Evolutionary conservation across 2,329 filamentous ascomycete genomes (phyloP).

Genomic region (Dactylellina cionopaga): DNA sequence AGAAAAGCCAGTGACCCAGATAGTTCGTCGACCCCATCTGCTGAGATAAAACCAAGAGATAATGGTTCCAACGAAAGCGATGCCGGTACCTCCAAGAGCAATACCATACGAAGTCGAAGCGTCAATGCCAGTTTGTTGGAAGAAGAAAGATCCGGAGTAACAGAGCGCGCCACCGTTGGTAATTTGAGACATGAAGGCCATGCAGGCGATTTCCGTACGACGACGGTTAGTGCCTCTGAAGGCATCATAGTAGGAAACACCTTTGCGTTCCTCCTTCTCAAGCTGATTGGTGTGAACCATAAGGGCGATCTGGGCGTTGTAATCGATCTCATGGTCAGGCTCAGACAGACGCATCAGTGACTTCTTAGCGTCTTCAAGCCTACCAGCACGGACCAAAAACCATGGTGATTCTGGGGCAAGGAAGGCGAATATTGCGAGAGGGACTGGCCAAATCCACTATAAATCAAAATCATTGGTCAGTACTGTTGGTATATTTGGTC

Average conservation of each 20-base stretch:
- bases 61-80: constrained; percentile 63
- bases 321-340: constrained; percentile 76
- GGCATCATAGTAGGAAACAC: constrained; percentile 77
- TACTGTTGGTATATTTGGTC: constrained; percentile 76
- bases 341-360: constrained; percentile 73
- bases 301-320: constrained; percentile 87
- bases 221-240: constrained; percentile 82
- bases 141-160: constrained; percentile 64
- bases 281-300: constrained; percentile 89
- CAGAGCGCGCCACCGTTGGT: constrained; percentile 62
- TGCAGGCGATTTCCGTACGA: constrained; percentile 76
- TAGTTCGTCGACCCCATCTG: constrained; percentile 61
- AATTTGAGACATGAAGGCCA: constrained; percentile 63
- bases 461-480: constrained; percentile 73
- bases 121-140: constrained; percentile 63
- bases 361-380: constrained; percentile 72
- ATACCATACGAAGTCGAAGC: constrained; percentile 61
- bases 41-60: constrained; percentile 64
- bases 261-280: constrained; percentile 69
- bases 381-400: constrained; percentile 75
- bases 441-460: constrained; percentile 81
- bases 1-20: constrained; percentile 62
- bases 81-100: constrained; percentile 62
- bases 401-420: constrained; percentile 75
- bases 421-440: constrained; percentile 72